Conservation (phyloP, 345 rosid genomes). For the Clausena lansium region DNA sequence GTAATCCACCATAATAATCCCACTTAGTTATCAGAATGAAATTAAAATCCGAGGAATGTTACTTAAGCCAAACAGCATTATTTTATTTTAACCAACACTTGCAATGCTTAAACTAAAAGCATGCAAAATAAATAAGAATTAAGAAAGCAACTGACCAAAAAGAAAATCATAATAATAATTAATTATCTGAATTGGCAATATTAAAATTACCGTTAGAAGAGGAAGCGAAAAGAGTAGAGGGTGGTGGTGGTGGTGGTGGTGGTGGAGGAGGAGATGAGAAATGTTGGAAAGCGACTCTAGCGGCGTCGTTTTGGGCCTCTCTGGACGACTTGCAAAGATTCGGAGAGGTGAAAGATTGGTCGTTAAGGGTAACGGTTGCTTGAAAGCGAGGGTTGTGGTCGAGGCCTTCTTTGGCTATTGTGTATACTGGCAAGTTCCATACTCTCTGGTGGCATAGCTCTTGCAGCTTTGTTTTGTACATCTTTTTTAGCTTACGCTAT, state of each 20-base stretch:
- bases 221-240: not conserved
- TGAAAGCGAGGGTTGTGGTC: constrained; percentile 39
- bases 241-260: not conserved
- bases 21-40: not conserved
- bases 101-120: not conserved
- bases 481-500: not conserved
- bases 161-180: not conserved
- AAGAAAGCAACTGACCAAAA: not conserved
- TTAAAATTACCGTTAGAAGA: not conserved
- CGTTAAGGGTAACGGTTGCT: constrained; percentile 37
- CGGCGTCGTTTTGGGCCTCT: constrained; percentile 48
- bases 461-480: constrained; percentile 42
- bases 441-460: constrained; percentile 33
- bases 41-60: not conserved
- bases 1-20: too few relatives aligned
- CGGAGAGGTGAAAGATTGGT: constrained; percentile 18
- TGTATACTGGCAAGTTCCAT: constrained; percentile 37
- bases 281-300: constrained; percentile 31
- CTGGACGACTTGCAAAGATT: constrained; percentile 26
- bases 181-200: not conserved
- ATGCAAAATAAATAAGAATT: not conserved
- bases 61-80: not conserved
- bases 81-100: not conserved
- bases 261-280: constrained; percentile 14
- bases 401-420: constrained; percentile 21